phyloP scores from a whole-genome alignment of 805 yeast species.

The Candida hispaniensis region DNA sequence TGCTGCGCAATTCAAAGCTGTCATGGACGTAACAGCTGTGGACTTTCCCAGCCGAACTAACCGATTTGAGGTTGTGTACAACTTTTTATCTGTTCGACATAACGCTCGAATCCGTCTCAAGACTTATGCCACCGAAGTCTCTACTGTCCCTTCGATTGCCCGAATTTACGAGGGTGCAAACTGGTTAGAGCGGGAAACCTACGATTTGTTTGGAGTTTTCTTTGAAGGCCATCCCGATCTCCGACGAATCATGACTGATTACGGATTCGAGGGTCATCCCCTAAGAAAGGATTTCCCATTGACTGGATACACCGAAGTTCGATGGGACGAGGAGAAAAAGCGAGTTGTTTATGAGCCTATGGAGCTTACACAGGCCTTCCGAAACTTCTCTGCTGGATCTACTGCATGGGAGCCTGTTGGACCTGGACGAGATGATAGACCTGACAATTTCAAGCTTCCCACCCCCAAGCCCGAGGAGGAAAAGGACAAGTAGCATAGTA shows the following conservation, averaged over 20 bases:
- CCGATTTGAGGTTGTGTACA: slow-evolving; percentile 81
- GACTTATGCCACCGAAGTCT: slow-evolving; percentile 75
- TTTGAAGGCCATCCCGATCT: slow-evolving; percentile 85
- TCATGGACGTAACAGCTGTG: slow-evolving; percentile 75
- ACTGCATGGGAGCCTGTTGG: slow-evolving; percentile 91
- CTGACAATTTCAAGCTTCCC: slow-evolving; percentile 72
- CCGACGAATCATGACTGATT: slow-evolving; percentile 82
- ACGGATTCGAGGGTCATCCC: slow-evolving; percentile 89
- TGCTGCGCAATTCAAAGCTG: slow-evolving; percentile 65
- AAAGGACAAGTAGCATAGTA: slow-evolving; percentile 36
- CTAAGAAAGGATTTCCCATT: slow-evolving; percentile 88
- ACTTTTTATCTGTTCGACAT: slow-evolving; percentile 67
- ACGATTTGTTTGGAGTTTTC: slow-evolving; percentile 77
- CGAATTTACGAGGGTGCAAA: slow-evolving; percentile 68
- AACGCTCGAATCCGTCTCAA: slow-evolving; percentile 82
- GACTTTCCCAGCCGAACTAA: slow-evolving; percentile 77
- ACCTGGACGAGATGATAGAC: slow-evolving; percentile 71
- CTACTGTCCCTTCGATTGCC: slow-evolving; percentile 72
- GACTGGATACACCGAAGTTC: slow-evolving; percentile 81
- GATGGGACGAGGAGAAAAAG: slow-evolving; percentile 85
- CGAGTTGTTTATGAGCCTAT: slow-evolving; percentile 82
- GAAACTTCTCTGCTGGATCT: slow-evolving; percentile 80
- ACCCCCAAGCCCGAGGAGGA: slow-evolving; percentile 65
- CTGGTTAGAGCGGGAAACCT: slow-evolving; percentile 87
- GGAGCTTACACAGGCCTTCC: slow-evolving; percentile 85